Evolutionary conservation across 139 green algal species (phyloP).

Genomic region (Picochlorum sp.): DNA sequence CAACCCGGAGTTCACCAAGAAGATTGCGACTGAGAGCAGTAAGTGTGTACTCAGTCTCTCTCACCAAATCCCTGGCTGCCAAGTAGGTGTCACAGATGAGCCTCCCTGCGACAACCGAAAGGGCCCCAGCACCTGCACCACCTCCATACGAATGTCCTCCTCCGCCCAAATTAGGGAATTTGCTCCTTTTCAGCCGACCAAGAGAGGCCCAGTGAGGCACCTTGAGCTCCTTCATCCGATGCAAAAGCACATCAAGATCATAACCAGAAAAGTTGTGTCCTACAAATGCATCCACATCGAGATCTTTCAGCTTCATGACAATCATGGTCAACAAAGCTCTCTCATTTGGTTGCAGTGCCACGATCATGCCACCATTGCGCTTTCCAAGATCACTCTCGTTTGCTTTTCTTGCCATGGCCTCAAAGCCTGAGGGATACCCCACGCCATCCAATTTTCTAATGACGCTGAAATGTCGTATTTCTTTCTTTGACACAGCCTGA

Average conservation of each 20-base stretch:
- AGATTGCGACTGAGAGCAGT: conserved; percentile 67
- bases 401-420: conserved; percentile 46
- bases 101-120: conserved; percentile 53
- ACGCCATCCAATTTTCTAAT: conserved; percentile 75
- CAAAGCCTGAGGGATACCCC: conserved; percentile 79
- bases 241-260: conserved; percentile 87
- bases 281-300: conserved; percentile 92
- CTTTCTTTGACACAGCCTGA: conserved; percentile 17
- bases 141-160: conserved; percentile 75
- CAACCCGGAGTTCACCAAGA: conserved; percentile 59
- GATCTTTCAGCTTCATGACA: conserved; percentile 56
- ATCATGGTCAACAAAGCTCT: conserved; percentile 79
- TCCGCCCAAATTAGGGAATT: conserved; percentile 74
- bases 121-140: conserved; percentile 50
- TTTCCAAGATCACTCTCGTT: conserved; percentile 52
- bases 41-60: conserved; percentile 92
- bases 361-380: conserved; percentile 59
- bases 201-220: conserved; percentile 89
- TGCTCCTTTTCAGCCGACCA: conserved; percentile 79
- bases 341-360: conserved; percentile 64
- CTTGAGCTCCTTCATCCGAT: conserved; percentile 86
- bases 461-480: conserved; percentile 74
- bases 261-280: conserved; percentile 92
- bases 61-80: conserved; percentile 76
- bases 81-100: conserved; percentile 97